A percentile compares a stretch with the other conserved stretches of the same genome.
These are phyloP conservation scores for Candida ascalaphidarum DNA, from an alignment of 805 yeast genomes.

Conservation along the genomic window DNA sequence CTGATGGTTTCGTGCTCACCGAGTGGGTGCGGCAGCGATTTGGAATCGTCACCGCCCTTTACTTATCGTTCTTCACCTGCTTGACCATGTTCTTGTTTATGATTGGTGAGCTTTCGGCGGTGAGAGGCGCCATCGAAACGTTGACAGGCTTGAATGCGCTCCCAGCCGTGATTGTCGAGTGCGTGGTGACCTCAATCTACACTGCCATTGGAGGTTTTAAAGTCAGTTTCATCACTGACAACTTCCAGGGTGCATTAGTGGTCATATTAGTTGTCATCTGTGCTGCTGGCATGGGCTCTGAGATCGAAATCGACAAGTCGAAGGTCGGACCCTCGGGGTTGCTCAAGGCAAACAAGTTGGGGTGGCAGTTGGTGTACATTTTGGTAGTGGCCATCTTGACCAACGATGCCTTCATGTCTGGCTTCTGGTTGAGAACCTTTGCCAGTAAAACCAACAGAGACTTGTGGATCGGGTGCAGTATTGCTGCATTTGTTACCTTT, in stretches of 20 bases:
- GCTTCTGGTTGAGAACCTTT: constrained; percentile 92
- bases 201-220: constrained; percentile 86
- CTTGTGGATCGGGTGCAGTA: constrained; percentile 61
- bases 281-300: constrained; percentile 69
- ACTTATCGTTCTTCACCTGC: constrained; percentile 73
- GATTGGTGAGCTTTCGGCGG: constrained; percentile 81
- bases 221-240: constrained; percentile 82
- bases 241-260: constrained; percentile 73
- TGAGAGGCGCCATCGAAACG: constrained; percentile 67
- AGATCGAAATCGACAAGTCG: constrained; percentile 58
- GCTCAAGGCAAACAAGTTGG: constrained; percentile 58
- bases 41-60: constrained; percentile 65
- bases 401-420: constrained; percentile 83
- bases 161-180: constrained; percentile 76
- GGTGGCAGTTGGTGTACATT: constrained; percentile 86
- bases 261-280: constrained; percentile 60
- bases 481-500: constrained; percentile 64
- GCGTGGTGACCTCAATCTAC: constrained; percentile 79
- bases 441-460: constrained; percentile 77
- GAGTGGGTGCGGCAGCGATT: constrained; percentile 89
- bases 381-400: constrained; percentile 81
- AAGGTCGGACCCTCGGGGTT: constrained; percentile 57
- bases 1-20: constrained; percentile 84
- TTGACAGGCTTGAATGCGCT: constrained; percentile 73
- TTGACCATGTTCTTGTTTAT: constrained; percentile 78